phyloP scores from a whole-genome alignment of 2,329 filamentous ascomycete genomes.

The Aspergillus felis region DNA sequence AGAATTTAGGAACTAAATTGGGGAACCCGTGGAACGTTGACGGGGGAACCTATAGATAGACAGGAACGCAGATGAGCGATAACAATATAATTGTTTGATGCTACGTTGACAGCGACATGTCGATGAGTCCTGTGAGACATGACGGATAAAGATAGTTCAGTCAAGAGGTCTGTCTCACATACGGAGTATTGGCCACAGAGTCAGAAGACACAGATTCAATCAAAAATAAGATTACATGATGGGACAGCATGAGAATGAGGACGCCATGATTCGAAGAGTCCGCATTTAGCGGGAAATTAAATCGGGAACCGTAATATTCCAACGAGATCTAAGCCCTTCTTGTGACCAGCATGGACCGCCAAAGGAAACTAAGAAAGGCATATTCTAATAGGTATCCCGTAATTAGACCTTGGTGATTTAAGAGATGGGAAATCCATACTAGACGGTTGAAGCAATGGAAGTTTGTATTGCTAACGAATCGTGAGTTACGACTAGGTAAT shows the following conservation, averaged over 20 bases:
- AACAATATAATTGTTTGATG: background rate
- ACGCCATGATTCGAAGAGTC: background rate
- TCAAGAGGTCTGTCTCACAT: background rate
- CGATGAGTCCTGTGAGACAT: background rate
- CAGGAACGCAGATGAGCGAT: background rate
- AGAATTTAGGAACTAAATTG: background rate
- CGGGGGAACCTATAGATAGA: background rate
- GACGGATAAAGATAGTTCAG: background rate
- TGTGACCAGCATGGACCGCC: too few species aligned
- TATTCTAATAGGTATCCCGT: too few species aligned
- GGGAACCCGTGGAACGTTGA: background rate
- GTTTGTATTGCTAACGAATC: too few species aligned
- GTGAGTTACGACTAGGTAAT: background rate
- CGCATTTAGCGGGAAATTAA: background rate
- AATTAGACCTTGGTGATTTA: background rate
- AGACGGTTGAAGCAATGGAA: too few species aligned
- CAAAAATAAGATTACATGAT: background rate
- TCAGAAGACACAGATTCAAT: background rate
- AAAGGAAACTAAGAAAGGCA: too few species aligned
- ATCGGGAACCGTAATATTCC: background rate
- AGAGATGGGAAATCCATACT: too few species aligned
- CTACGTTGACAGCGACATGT: background rate
- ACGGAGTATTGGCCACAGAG: background rate
- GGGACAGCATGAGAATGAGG: background rate
- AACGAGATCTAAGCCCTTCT: background rate